Conservation (phyloP, 2,329 filamentous ascomycete genomes). For the Ophiostoma ulmi region DNA sequence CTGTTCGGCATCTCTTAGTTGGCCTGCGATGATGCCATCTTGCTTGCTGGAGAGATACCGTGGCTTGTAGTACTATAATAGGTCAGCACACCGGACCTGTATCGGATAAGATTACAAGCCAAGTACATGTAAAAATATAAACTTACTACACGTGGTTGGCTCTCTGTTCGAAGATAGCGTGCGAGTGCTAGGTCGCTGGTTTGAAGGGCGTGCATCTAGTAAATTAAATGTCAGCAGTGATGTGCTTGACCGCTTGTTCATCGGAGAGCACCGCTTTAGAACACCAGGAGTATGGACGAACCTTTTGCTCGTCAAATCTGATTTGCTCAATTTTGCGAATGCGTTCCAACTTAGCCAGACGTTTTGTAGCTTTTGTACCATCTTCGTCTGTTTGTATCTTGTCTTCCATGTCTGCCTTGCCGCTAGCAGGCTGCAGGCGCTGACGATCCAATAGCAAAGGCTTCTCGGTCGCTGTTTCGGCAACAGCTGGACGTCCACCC, state of each 20-base stretch:
- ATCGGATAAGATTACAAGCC: too few species aligned
- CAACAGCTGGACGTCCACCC: constrained; percentile 54
- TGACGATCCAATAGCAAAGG: neutral
- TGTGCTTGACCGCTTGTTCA: neutral
- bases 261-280: neutral
- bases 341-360: constrained; percentile 55
- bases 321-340: constrained; percentile 65
- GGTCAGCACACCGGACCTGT: neutral
- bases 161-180: constrained; percentile 65
- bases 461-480: constrained; percentile 55
- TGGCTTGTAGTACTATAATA: neutral
- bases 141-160: constrained; percentile 69
- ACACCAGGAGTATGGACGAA: neutral
- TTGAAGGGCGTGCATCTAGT: constrained; percentile 67
- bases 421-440: constrained; percentile 44
- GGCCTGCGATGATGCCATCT: neutral
- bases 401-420: constrained; percentile 63
- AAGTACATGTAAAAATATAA: neutral
- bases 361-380: constrained; percentile 63
- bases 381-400: constrained; percentile 61
- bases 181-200: constrained; percentile 66
- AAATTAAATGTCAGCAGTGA: constrained; percentile 35
- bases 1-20: neutral
- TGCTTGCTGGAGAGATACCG: neutral
- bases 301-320: constrained; percentile 69